Conservation (phyloP, 1,284 basidiomycete genomes). For the Cystobasidium sp. region DNA sequence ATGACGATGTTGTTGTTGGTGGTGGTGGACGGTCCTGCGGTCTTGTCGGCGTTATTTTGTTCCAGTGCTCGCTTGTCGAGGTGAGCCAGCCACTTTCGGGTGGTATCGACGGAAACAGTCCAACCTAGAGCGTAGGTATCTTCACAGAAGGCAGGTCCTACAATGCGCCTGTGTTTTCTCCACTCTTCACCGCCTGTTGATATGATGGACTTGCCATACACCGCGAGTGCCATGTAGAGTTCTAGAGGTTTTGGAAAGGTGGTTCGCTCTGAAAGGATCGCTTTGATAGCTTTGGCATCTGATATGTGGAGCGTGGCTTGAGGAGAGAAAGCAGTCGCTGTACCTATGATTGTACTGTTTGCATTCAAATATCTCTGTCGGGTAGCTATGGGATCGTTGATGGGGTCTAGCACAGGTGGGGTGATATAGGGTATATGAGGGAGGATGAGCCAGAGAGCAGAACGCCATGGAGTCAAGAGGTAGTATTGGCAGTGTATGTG, state of each 20-base stretch:
- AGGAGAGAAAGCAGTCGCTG: slow-evolving; percentile 19
- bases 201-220: too few relatives aligned
- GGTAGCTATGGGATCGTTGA: slow-evolving; percentile 21
- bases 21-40: too few relatives aligned
- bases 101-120: slow-evolving; percentile 62
- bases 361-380: slow-evolving; percentile 16
- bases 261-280: too few relatives aligned
- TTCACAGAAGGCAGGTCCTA: slow-evolving; percentile 56
- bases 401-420: slow-evolving; percentile 5
- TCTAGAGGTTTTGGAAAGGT: too few relatives aligned
- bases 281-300: slow-evolving; percentile 21
- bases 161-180: slow-evolving; percentile 65
- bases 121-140: slow-evolving; percentile 66
- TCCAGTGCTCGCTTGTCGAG: background rate
- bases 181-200: slow-evolving; percentile 67
- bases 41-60: too few relatives aligned
- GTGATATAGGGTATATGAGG: slow-evolving; percentile 37
- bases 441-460: slow-evolving; percentile 20
- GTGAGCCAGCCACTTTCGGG: slow-evolving; percentile 61
- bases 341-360: slow-evolving; percentile 16
- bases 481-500: slow-evolving; percentile 29
- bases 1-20: background rate
- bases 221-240: too few relatives aligned
- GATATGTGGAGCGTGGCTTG: slow-evolving; percentile 25
- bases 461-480: slow-evolving; percentile 31